Evolutionary conservation across 1,284 basidiomycete species (phyloP).

Genomic region (Stygiomarasmius scandens): DNA sequence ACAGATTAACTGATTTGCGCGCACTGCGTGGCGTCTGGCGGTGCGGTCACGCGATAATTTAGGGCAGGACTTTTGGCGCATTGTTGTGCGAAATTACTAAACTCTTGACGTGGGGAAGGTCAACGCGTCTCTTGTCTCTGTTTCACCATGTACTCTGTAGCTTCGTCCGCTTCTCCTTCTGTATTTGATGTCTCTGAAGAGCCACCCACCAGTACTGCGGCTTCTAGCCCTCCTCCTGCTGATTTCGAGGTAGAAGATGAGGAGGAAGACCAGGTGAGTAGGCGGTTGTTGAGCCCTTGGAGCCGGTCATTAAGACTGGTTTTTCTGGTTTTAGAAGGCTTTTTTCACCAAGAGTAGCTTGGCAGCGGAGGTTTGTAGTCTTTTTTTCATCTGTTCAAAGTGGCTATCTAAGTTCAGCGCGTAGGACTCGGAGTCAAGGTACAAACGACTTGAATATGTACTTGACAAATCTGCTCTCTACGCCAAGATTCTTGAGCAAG

Average conservation of each 20-base stretch:
- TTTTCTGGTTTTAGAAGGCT: background rate
- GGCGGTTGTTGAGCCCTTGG: background rate
- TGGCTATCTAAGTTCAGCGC: background rate
- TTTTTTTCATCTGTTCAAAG: no score
- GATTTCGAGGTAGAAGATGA: slow-evolving; percentile 16
- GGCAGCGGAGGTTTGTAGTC: slow-evolving; percentile 21
- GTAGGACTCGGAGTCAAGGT: slow-evolving; percentile 51
- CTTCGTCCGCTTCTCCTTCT: slow-evolving; percentile 33
- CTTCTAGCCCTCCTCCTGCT: slow-evolving; percentile 34
- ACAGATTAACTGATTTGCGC: no score
- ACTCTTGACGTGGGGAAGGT: no score
- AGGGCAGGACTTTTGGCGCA: background rate
- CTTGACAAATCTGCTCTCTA: slow-evolving; percentile 67
- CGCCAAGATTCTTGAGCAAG: slow-evolving; percentile 57
- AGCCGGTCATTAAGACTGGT: no score
- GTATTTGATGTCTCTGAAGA: slow-evolving; percentile 27
- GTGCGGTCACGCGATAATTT: background rate
- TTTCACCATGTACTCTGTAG: slow-evolving; percentile 30
- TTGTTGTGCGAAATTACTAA: background rate
- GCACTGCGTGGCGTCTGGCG: no score
- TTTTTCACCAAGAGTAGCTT: slow-evolving; percentile 1
- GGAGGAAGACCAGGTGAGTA: slow-evolving; percentile 11
- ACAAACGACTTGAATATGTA: slow-evolving; percentile 55
- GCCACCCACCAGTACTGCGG: slow-evolving; percentile 31
- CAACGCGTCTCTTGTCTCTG: background rate